Conservation (phyloP, 108 stramenopile species). For the Halocafeteria seosinensis region DNA sequence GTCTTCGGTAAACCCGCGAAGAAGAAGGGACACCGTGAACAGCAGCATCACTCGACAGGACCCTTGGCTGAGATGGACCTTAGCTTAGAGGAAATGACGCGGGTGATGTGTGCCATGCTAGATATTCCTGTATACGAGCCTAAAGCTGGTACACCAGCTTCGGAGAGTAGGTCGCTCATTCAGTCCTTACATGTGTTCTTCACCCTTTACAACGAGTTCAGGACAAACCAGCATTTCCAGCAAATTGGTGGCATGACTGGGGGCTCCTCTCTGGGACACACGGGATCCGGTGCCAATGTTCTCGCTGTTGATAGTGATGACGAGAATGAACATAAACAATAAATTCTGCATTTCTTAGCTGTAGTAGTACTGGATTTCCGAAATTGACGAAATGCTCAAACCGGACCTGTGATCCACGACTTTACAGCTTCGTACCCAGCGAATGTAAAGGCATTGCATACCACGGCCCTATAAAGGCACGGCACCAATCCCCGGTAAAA, state of each 20-base stretch:
- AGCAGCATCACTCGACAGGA: too few species aligned
- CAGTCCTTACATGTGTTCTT: constrained; percentile 45
- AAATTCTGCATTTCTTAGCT: too few species aligned
- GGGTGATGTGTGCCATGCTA: constrained; percentile 46
- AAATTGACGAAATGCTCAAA: too few species aligned
- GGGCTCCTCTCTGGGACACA: background rate
- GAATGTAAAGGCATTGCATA: background rate
- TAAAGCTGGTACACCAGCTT: too few species aligned
- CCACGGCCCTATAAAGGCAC: background rate
- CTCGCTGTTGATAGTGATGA: too few species aligned
- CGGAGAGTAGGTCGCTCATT: constrained; percentile 12
- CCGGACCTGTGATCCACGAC: too few species aligned
- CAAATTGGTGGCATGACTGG: background rate
- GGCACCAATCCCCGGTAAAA: background rate
- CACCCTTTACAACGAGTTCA: constrained; percentile 34
- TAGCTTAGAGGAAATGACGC: constrained; percentile 51
- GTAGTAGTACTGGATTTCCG: too few species aligned
- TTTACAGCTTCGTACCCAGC: background rate
- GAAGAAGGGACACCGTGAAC: constrained; percentile 3
- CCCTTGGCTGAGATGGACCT: constrained; percentile 48
- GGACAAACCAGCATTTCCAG: constrained; percentile 27
- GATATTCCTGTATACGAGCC: constrained; percentile 55
- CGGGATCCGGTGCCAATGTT: too few species aligned
- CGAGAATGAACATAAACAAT: too few species aligned
- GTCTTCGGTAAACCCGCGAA: too few species aligned